Base-by-base conservation (phyloP, 345 rosid genomes). In the Orychophragmus violaceus region DNA sequence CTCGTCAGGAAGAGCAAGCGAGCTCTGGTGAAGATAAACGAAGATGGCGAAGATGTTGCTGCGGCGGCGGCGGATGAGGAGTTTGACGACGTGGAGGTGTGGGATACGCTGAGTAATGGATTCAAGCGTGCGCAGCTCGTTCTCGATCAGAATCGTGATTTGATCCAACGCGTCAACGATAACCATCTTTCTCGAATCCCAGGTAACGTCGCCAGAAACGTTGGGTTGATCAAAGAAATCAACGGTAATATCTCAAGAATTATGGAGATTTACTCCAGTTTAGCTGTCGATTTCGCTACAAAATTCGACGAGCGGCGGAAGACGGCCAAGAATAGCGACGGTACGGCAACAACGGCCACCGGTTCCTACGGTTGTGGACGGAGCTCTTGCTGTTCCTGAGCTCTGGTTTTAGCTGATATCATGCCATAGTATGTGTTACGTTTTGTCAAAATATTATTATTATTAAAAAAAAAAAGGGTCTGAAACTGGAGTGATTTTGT, bases 101-200 rank as follows among this genome's bases (percentile, higher is more conserved):
- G 90, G 88, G 73, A 76, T 25, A 46, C 72, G 29, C 59, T 88
- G 68, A 70, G 59, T 78, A 33, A 71, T 42, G 73, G 72, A 41
- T 83, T 80, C 71, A 69, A 72, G 52, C 78, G 78, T 62, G 91
- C 80, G 7, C 90, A 84, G 70, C 44, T 80, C 18, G 80, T 82
- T 24, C 76, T 88, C 28, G 96, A 88, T 63, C 68, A 84, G 71
- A 88, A 88, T 54, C 74, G 87, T 64, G 80, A 46, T 23, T 74
- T 88, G 70, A 86, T 84, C 52, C 81, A 80, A 66, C 86, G 83
- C 45, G 96, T 86, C 35, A 86, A 88, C 70, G 85, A 88, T 49
- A 88, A 88, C 33, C 90, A 86, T 57, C 83, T 69, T 61, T 88
- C 92, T 0, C 71, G 73, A 55, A 78, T 60, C 49, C 78, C 84